phyloP scores from a whole-genome alignment of 75 land plant genomes.

The Sequoia sempervirens region DNA sequence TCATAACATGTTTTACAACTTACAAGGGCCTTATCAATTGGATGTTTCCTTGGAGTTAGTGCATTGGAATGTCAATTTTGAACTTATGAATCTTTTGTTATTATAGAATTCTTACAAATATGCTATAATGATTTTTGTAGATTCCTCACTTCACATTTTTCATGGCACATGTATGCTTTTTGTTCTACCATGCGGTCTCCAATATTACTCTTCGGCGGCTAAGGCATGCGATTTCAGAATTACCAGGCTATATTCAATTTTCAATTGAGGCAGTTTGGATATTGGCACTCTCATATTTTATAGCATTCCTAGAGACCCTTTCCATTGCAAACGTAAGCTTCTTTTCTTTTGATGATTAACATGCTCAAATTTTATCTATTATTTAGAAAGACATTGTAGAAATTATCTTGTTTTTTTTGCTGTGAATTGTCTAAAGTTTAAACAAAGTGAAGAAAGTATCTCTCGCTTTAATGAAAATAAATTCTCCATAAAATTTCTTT shows the following conservation, averaged over 20 bases:
- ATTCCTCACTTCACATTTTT: slow-evolving; percentile 90
- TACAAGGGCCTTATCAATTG: not conserved
- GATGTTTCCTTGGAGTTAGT: not conserved
- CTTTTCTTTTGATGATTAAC: not conserved
- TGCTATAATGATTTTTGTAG: slow-evolving; percentile 25
- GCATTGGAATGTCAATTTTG: not conserved
- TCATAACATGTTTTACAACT: not conserved
- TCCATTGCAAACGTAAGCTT: slow-evolving; percentile 83
- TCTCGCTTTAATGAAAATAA: not conserved
- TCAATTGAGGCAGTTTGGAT: slow-evolving; percentile 64
- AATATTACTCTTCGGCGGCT: slow-evolving; percentile 82
- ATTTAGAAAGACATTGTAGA: not conserved
- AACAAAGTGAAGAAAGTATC: not conserved
- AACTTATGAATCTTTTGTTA: not conserved
- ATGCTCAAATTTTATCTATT: not conserved
- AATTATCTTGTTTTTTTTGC: not conserved
- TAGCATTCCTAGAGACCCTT: slow-evolving; percentile 82
- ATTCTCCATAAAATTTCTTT: not conserved
- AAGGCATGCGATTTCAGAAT: slow-evolving; percentile 46
- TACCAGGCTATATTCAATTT: slow-evolving; percentile 39
- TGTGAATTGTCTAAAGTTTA: too few relatives aligned
- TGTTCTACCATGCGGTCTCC: slow-evolving; percentile 78
- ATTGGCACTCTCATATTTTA: slow-evolving; percentile 71
- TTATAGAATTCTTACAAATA: not conserved
- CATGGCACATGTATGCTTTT: slow-evolving; percentile 83